Evolutionary conservation across 2,329 filamentous ascomycete species (phyloP), one percentile per base, ranked within the genome.

Genomic region (Penicillium sp.): DNA sequence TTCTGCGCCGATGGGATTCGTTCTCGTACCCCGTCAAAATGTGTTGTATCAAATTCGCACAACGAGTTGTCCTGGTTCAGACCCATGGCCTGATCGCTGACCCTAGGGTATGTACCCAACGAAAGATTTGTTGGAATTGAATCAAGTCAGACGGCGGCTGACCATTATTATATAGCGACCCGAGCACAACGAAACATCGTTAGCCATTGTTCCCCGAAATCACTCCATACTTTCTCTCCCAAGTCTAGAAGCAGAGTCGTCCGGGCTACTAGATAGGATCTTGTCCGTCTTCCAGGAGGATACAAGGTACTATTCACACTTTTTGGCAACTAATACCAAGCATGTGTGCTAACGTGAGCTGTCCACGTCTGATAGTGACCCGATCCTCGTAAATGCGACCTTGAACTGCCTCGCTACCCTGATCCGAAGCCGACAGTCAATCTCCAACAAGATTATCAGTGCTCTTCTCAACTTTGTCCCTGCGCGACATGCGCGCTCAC

Each of bases 41-140:
- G 76, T 96, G 93, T 83, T 98, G 95, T 81, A 90, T 98, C 84
- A 99, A 99, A 78, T 99, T 99, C 77, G 90, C 92, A 44, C 94
- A 99, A 80, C 89, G 92, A 66, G 92, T 98, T 49, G 91, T 99
- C 49, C 86, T 97, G 67, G 91, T 93, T 19, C 94, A 99, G 78
- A 97, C 92, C 11, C 88, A 90, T n/a, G 92, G 92, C 51, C 81
- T 90, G 62, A 91, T 91, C 68, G 84, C 88, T 60, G 94, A 98
- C 74, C 90, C 91, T 69, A 88, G 92, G 82, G 92, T 97, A 86
- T 76, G 86, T 82, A 64, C 60, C 30, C 31, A 45, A 11, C 53
- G 3, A 41, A 46, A 52, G 31, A 26, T 17, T 41, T 56, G 9
- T n/a, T 58, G 7, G 53, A 38, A 26, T 26, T 47, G 15, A 23